phyloP scores from a whole-genome alignment of 768 basidiomycete genomes.

The Daedaleopsis sinensis region DNA sequence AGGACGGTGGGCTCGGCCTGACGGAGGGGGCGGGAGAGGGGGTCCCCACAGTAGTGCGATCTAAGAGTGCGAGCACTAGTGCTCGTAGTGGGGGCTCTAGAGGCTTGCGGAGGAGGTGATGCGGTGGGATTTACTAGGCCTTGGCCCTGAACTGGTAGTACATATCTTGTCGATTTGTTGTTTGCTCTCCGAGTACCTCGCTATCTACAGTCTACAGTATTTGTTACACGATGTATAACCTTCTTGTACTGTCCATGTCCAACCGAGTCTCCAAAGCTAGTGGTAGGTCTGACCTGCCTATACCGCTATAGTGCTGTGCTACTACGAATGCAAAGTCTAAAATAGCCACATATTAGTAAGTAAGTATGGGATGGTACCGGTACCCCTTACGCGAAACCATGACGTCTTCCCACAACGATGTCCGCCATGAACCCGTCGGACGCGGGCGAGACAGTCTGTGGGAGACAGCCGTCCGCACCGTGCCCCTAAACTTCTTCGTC shows the following conservation, averaged over 20 bases:
- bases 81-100: conserved; percentile 6
- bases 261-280: too few species aligned
- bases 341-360: too few species aligned
- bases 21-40: not conserved
- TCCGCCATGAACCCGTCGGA: not conserved
- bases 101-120: conserved; percentile 3
- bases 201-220: not conserved
- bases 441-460: not conserved
- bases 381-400: too few species aligned
- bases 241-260: not conserved
- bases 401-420: too few species aligned
- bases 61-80: conserved; percentile 5
- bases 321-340: too few species aligned
- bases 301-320: too few species aligned
- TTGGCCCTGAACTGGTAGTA: not conserved
- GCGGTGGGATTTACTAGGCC: not conserved
- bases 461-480: too few species aligned
- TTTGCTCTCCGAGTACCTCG: conserved; percentile 10
- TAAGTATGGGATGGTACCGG: too few species aligned
- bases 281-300: too few species aligned
- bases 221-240: not conserved
- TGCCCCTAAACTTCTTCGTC: too few species aligned
- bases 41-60: not conserved
- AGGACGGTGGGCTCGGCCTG: not conserved
- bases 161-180: conserved; percentile 11